phyloP scores from a whole-genome alignment of 2,329 filamentous ascomycete species.

The Fusarium xylarioides region DNA sequence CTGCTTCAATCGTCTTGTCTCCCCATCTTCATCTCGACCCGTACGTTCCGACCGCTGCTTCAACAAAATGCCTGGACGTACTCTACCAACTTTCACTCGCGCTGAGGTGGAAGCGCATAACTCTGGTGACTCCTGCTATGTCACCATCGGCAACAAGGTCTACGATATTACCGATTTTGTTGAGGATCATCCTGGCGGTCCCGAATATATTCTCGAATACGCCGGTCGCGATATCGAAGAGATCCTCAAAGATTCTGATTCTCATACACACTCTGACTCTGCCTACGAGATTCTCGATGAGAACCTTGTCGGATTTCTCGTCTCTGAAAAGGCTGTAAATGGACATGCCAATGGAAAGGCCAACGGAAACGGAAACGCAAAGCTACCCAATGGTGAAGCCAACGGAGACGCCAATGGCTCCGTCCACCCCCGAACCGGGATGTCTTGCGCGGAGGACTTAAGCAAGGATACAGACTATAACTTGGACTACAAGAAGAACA shows the following conservation, averaged over 20 bases:
- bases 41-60: constrained; percentile 23
- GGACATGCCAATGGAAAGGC: constrained; percentile 46
- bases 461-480: constrained; percentile 81
- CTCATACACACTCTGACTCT: constrained; percentile 86
- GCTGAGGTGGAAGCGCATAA: constrained; percentile 86
- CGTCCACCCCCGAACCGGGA: constrained; percentile 76
- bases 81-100: constrained; percentile 82
- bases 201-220: constrained; percentile 87
- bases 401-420: constrained; percentile 46
- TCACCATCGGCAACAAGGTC: constrained; percentile 87
- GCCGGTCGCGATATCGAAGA: constrained; percentile 85
- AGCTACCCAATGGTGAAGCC: constrained; percentile 45
- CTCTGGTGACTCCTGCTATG: constrained; percentile 85
- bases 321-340: constrained; percentile 61
- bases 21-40: constrained; percentile 8
- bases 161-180: constrained; percentile 96
- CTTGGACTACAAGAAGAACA: constrained; percentile 86
- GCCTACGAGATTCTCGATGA: constrained; percentile 98
- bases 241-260: constrained; percentile 83
- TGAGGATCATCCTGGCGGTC: constrained; percentile 88
- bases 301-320: constrained; percentile 82
- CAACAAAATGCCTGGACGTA: constrained; percentile 76
- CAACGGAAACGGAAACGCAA: constrained; percentile 33
- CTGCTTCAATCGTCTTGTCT: constrained; percentile 1
- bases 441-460: constrained; percentile 89